phyloP scores from a whole-genome alignment of 2,329 filamentous ascomycete species.

The Bipolaris zeicola region DNA sequence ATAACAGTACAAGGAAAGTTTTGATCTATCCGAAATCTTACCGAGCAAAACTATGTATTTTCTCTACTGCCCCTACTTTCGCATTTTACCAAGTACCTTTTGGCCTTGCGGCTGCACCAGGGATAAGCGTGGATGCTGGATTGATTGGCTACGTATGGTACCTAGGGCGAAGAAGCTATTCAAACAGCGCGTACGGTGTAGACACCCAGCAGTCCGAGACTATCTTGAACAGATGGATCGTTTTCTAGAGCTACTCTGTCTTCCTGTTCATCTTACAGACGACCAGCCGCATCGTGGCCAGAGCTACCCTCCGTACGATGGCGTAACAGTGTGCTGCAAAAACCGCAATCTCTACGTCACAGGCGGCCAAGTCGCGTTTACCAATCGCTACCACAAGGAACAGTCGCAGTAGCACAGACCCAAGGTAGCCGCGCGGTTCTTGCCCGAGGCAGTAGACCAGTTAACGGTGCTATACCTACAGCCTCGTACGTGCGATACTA shows the following conservation, averaged over 20 bases:
- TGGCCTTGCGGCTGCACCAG: background rate
- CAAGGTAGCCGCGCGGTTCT: background rate
- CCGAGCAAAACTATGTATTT: too few relatives aligned
- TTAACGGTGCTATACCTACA: background rate
- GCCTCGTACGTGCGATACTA: background rate
- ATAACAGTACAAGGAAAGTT: too few relatives aligned
- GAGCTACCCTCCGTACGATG: background rate
- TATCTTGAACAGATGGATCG: background rate
- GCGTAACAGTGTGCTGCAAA: background rate
- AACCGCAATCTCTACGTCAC: background rate
- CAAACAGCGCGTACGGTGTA: background rate
- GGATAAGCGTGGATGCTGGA: background rate
- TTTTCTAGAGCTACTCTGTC: slow-evolving; percentile 1
- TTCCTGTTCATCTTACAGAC: background rate
- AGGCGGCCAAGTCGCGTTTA: background rate
- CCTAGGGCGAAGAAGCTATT: background rate
- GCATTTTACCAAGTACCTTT: background rate
- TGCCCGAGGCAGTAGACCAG: background rate
- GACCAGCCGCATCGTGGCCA: background rate
- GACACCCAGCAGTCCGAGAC: background rate
- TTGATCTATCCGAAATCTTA: too few relatives aligned
- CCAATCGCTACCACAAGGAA: background rate
- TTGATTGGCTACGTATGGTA: background rate
- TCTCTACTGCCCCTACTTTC: too few relatives aligned
- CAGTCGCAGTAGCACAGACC: background rate